A percentile compares a stretch with the other conserved stretches of the same genome.
Conservation (phyloP, 2,329 filamentous ascomycete genomes). For the Pezicula rhizophila region DNA sequence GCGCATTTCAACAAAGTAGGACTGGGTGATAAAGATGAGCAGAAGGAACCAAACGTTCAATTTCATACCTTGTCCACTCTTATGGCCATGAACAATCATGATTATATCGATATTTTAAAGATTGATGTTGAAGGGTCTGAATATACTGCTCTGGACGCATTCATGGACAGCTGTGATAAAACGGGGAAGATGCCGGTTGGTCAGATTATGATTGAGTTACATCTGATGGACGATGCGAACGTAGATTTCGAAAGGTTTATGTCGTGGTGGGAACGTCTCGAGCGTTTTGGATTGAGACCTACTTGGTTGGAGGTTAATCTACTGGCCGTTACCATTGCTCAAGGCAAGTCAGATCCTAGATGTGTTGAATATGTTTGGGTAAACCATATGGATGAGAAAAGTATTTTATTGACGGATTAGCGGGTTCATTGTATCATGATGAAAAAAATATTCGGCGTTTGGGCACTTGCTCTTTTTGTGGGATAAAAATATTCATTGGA, state of each 20-base stretch:
- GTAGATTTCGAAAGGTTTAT: conserved; percentile 19
- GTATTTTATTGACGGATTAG: conserved; percentile 7
- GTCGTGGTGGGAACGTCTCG: conserved; percentile 26
- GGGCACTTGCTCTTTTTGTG: too few species aligned
- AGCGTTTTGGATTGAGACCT: conserved; percentile 24
- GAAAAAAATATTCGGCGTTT: too few species aligned
- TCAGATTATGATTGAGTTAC: conserved; percentile 23
- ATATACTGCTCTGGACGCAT: conserved; percentile 25
- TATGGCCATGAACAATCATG: conserved; percentile 32
- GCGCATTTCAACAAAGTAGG: conserved; percentile 31
- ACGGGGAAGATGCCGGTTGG: conserved; percentile 16
- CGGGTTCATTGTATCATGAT: too few species aligned
- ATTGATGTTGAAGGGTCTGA: conserved; percentile 35
- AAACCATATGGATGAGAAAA: conserved; percentile 20
- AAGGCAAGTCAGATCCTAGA: conserved; percentile 19
- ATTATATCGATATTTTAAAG: conserved; percentile 35
- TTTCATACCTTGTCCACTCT: conserved; percentile 32
- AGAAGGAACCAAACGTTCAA: conserved; percentile 19
- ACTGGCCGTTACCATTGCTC: conserved; percentile 18
- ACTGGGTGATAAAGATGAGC: conserved; percentile 26
- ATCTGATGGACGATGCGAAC: conserved; percentile 18
- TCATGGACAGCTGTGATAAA: conserved; percentile 18
- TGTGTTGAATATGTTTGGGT: conserved; percentile 26
- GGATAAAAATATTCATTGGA: too few species aligned
- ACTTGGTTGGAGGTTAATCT: conserved; percentile 25